These are phyloP conservation scores for Mycosphaerella sp. DNA, from an alignment of 2,329 filamentous ascomycete species.

Conservation along the genomic window DNA sequence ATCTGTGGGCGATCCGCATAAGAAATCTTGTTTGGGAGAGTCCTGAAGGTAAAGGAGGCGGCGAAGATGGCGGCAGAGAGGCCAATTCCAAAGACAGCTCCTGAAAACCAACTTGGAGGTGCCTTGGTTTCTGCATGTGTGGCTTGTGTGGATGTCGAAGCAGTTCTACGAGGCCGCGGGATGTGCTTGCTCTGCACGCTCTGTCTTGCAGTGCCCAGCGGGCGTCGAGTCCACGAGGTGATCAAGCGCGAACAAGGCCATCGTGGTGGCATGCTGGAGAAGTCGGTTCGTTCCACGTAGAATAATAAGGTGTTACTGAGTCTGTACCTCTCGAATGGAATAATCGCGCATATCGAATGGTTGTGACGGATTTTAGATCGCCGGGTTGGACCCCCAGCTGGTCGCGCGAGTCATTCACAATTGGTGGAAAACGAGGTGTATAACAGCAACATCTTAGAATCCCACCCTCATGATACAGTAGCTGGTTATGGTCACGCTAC, in stretches of 20 bases:
- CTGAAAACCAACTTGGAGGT: background rate
- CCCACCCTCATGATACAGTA: too few relatives aligned
- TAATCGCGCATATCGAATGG: too few relatives aligned
- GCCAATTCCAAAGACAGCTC: conserved; percentile 1
- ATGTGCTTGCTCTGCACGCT: background rate
- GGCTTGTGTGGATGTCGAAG: background rate
- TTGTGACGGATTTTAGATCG: too few relatives aligned
- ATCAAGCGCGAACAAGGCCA: background rate
- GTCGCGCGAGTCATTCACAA: too few relatives aligned
- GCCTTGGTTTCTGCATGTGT: background rate
- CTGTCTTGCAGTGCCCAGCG: background rate
- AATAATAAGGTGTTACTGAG: too few relatives aligned
- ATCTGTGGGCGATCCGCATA: conserved; percentile 16
- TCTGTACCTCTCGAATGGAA: too few relatives aligned
- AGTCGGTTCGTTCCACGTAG: background rate
- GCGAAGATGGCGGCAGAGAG: conserved; percentile 3
- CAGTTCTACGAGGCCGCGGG: background rate
- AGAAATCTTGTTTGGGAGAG: background rate
- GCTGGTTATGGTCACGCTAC: too few relatives aligned
- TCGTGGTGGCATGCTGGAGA: background rate
- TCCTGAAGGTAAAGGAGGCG: background rate
- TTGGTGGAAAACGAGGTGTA: too few relatives aligned
- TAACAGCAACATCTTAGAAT: too few relatives aligned
- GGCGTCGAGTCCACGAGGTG: background rate
- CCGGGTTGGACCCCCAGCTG: too few relatives aligned